These are phyloP conservation scores for Polygonum maritimum DNA, from an alignment of 148 eudicot species.

Conservation along the genomic window DNA sequence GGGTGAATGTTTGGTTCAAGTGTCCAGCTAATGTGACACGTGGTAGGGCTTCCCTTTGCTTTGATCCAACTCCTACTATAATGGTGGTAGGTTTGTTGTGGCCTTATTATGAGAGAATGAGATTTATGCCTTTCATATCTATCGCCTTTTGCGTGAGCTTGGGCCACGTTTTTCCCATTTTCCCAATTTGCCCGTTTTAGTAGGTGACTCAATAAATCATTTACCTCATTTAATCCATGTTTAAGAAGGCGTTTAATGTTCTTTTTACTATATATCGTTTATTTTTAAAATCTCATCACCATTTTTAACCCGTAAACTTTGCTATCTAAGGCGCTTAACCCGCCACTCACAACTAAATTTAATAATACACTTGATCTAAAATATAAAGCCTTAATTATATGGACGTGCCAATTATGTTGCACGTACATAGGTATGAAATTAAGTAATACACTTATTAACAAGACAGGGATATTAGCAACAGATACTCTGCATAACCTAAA, in stretches of 20 bases:
- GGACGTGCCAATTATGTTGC: no score
- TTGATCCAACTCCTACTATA: constrained; percentile 1
- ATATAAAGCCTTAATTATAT: no score
- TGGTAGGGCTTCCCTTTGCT: neutral
- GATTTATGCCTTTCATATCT: neutral
- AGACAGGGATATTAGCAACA: no score
- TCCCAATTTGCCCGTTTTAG: neutral
- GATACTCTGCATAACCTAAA: no score
- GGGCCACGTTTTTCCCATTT: neutral
- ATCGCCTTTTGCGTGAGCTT: neutral
- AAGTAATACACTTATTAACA: no score
- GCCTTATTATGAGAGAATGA: neutral
- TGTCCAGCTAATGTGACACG: constrained; percentile 7
- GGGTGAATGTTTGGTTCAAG: neutral
- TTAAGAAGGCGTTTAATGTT: neutral
- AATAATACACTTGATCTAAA: no score
- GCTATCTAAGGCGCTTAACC: no score
- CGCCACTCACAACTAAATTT: no score
- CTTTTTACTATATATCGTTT: neutral
- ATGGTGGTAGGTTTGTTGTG: neutral
- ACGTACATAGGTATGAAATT: no score
- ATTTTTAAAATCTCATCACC: no score
- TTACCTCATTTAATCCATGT: neutral
- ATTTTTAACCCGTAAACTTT: no score
- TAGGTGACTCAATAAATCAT: neutral